Evolutionary conservation across 257 asterid species (phyloP).

Genomic region (Gentiana dahurica): DNA sequence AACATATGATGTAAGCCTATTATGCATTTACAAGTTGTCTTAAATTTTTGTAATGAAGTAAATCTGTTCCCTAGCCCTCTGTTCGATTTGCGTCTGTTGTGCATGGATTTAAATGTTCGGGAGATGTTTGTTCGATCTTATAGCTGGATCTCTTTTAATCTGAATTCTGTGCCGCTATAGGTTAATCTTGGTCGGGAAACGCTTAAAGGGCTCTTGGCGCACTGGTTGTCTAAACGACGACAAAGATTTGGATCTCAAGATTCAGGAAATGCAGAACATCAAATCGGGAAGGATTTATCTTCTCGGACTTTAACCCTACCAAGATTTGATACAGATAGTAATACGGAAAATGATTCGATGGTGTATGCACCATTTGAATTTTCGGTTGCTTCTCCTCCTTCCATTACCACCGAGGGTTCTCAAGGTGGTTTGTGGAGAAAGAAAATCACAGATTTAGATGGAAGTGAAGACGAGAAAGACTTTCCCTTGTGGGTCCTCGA

Average conservation of each 20-base stretch:
- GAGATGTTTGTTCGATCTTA: neutral
- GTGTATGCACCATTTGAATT: slow-evolving; percentile 93
- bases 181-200: slow-evolving; percentile 97
- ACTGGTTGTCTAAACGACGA: slow-evolving; percentile 77
- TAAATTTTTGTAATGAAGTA: too few relatives aligned
- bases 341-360: slow-evolving; percentile 63
- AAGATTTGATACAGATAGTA: slow-evolving; percentile 64
- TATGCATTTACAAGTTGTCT: too few relatives aligned
- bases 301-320: slow-evolving; percentile 51
- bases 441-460: slow-evolving; percentile 82
- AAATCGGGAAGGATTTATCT: slow-evolving; percentile 64
- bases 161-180: slow-evolving; percentile 22
- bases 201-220: slow-evolving; percentile 85
- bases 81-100: neutral
- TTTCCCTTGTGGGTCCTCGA: slow-evolving; percentile 96
- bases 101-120: neutral
- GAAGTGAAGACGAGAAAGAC: slow-evolving; percentile 93
- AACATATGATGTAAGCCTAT: too few relatives aligned
- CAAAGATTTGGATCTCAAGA: slow-evolving; percentile 67
- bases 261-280: slow-evolving; percentile 58
- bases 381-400: slow-evolving; percentile 74
- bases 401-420: slow-evolving; percentile 79
- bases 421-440: slow-evolving; percentile 97
- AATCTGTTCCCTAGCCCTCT: too few relatives aligned
- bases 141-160: neutral